Evolutionary conservation across 2,329 filamentous ascomycete genomes (phyloP), one percentile per base, ranked within the genome.

Genomic region (Ramularia endophylla): DNA sequence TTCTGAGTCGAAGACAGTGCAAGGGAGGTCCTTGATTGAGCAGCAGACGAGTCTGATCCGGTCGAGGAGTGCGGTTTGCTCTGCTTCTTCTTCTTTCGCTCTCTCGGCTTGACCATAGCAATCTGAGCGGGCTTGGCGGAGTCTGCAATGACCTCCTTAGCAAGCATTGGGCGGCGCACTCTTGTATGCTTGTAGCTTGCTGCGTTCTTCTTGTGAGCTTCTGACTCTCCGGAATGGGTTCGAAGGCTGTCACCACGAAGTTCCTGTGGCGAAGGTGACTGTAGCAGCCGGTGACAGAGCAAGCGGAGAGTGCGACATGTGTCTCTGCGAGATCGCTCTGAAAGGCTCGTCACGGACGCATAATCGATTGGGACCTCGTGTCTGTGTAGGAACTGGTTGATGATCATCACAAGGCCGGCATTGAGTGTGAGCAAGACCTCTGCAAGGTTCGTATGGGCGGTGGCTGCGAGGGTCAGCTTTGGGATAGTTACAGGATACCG

Each of bases 381-480:
- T 41, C 61, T 63, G 40, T 65, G 61, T 43, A 60, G 57, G 41
- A 71, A 71, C 2, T 65, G 54, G 15, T 66, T 58, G 38, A 72
- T 70, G 50, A 72, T 70, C 41, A 56, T 53, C 6, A 72, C 66
- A 4, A 72, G 63, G 28, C 69, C 68, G 13, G 66, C 67, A 46
- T 72, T 72, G 19, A 72, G 55, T 46, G 62, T 68, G 42, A 71
- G 61, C 17, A 72, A 49, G 13, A 68, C 66, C 45, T 66, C 66
- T 8, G 66, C 65, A 15, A 72, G 66, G n/a, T 63, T 65, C 3
- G 64, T 64, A 43, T 70, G 67, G 12, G 68, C 69, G 40, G 66
- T 65, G 33, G 64, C 69, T n/a, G n/a, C n/a, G n/a, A n/a, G 71
- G 42, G 17, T 7, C 5, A 36, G 5, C 11, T n/a, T n/a, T n/a